Evolutionary conservation across 257 asterid species (phyloP).

Genomic region (Przewalskia tangutica): DNA sequence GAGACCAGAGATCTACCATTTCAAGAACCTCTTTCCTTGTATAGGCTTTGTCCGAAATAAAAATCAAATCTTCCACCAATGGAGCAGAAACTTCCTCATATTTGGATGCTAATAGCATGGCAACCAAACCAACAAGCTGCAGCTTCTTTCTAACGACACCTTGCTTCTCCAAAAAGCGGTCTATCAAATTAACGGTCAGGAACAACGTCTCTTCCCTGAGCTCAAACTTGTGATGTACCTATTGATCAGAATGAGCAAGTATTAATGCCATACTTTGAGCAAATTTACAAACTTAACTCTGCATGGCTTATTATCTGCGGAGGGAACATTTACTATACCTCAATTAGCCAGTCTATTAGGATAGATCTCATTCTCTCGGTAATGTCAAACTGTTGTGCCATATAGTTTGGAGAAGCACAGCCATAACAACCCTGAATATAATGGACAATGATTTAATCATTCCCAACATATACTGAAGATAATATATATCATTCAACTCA

Average conservation of each 20-base stretch:
- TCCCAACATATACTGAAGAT: neutral
- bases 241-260: neutral
- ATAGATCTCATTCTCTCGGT: conserved; percentile 83
- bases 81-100: conserved; percentile 91
- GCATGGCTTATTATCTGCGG: neutral
- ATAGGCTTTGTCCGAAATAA: conserved; percentile 88
- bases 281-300: neutral
- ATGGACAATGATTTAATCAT: neutral
- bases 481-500: neutral
- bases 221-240: conserved; percentile 96
- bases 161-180: conserved; percentile 73
- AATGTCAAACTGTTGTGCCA: conserved; percentile 69
- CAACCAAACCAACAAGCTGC: conserved; percentile 90
- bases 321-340: conserved; percentile 28
- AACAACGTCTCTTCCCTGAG: conserved; percentile 77
- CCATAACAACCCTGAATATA: conserved; percentile 43
- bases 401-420: conserved; percentile 77
- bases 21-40: conserved; percentile 70
- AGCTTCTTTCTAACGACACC: conserved; percentile 67
- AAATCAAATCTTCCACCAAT: conserved; percentile 70
- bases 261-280: neutral
- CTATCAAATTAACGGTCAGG: conserved; percentile 71
- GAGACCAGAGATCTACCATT: conserved; percentile 37
- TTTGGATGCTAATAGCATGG: conserved; percentile 89
- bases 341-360: conserved; percentile 88